These are phyloP conservation scores for Colletotrichum sojae DNA, from an alignment of 2,329 filamentous ascomycete genomes.

Conservation along the genomic window DNA sequence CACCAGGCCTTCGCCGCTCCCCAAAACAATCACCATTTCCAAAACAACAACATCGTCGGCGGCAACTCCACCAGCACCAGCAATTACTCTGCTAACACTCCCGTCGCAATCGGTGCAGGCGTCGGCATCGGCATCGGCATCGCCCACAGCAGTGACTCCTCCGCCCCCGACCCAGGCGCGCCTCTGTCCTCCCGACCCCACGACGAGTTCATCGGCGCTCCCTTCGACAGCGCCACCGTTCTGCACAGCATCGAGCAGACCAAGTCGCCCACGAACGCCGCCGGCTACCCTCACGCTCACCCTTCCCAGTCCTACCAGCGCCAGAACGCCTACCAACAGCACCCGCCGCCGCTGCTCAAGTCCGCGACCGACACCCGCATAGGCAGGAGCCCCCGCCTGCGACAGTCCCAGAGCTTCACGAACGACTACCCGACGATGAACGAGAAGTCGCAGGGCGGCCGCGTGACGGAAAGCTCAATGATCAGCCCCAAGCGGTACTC, in stretches of 20 bases:
- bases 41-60: constrained; percentile 29
- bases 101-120: constrained; percentile 44
- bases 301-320: constrained; percentile 46
- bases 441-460: constrained; percentile 56
- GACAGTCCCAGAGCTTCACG: constrained; percentile 77
- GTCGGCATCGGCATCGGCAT: constrained; percentile 31
- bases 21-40: constrained; percentile 27
- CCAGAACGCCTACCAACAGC: constrained; percentile 37
- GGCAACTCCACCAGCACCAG: constrained; percentile 44
- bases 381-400: constrained; percentile 69
- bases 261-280: constrained; percentile 52
- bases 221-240: constrained; percentile 75
- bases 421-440: constrained; percentile 65
- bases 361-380: constrained; percentile 68
- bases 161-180: constrained; percentile 53
- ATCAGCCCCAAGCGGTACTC: constrained; percentile 80
- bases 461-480: constrained; percentile 59
- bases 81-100: constrained; percentile 15
- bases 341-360: constrained; percentile 57
- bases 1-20: constrained; percentile 26
- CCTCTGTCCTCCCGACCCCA: constrained; percentile 52
- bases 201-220: constrained; percentile 75
- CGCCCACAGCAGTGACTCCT: constrained; percentile 45
- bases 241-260: constrained; percentile 72
- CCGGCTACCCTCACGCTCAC: constrained; percentile 37